phyloP scores from a whole-genome alignment of 352 stramenopile genomes.

The Globisporangium lucens region DNA sequence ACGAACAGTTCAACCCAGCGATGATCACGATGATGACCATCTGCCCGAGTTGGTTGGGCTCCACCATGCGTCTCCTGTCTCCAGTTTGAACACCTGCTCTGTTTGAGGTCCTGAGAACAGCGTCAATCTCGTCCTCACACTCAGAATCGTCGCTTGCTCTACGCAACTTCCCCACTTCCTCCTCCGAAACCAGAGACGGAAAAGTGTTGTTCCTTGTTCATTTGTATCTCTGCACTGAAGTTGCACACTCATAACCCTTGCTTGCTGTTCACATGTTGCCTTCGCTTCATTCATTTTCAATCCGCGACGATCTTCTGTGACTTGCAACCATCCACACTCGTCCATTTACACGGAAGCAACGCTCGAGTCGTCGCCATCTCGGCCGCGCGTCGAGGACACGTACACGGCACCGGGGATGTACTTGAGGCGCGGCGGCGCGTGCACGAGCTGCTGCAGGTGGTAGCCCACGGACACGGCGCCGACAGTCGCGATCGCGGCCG shows the following conservation, averaged over 20 bases:
- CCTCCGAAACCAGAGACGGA: background rate
- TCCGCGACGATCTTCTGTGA: background rate
- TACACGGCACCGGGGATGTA: slow-evolving; percentile 47
- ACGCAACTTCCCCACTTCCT: background rate
- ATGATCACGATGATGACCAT: too few species aligned
- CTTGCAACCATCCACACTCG: slow-evolving; percentile 3
- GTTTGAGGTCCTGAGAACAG: too few species aligned
- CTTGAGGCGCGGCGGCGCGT: slow-evolving; percentile 49
- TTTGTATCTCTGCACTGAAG: background rate
- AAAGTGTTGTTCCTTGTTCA: background rate
- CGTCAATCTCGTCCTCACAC: too few species aligned
- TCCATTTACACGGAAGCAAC: slow-evolving; percentile 14
- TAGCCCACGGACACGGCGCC: slow-evolving; percentile 64
- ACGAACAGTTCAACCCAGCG: too few species aligned
- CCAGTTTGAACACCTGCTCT: too few species aligned
- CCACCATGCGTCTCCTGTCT: too few species aligned
- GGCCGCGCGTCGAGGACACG: background rate
- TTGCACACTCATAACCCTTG: background rate
- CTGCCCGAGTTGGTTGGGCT: too few species aligned
- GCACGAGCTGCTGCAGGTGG: slow-evolving; percentile 62
- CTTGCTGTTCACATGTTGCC: background rate
- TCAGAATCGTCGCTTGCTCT: too few species aligned
- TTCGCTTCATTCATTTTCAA: background rate
- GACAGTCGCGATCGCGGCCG: slow-evolving; percentile 40
- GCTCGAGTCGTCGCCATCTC: slow-evolving; percentile 1